phyloP scores from a whole-genome alignment of 2,329 filamentous ascomycete species.

The Pezicula radicicola region DNA sequence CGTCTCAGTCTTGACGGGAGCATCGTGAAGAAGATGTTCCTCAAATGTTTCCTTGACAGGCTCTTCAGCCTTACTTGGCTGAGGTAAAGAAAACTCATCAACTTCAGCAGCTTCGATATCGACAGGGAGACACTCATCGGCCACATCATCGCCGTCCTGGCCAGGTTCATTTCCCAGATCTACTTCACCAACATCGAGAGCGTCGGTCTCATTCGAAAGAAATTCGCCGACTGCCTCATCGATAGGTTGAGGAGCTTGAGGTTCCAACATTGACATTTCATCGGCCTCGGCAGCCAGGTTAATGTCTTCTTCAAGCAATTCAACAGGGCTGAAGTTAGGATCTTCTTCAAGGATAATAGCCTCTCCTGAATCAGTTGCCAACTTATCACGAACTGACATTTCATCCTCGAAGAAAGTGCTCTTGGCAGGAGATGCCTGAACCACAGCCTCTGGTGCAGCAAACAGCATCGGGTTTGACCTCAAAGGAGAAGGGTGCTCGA shows the following conservation, averaged over 20 bases:
- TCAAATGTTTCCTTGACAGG: slow-evolving; percentile 9
- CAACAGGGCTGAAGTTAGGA: slow-evolving; percentile 41
- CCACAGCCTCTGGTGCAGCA: background rate
- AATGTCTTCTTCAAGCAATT: slow-evolving; percentile 52
- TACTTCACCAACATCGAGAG: too few relatives aligned
- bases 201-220: too few relatives aligned
- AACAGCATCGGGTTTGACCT: slow-evolving; percentile 1
- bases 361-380: slow-evolving; percentile 26
- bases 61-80: slow-evolving; percentile 28
- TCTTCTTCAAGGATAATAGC: slow-evolving; percentile 14
- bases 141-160: too few relatives aligned
- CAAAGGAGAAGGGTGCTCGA: slow-evolving; percentile 11
- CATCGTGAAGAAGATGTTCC: background rate
- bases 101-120: slow-evolving; percentile 45
- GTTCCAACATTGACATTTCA: slow-evolving; percentile 31
- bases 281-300: slow-evolving; percentile 56
- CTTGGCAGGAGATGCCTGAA: slow-evolving; percentile 31
- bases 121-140: too few relatives aligned
- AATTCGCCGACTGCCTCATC: too few relatives aligned
- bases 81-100: slow-evolving; percentile 56
- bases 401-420: slow-evolving; percentile 60
- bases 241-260: too few relatives aligned
- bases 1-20: background rate
- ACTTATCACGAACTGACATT: slow-evolving; percentile 45
- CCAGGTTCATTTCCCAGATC: too few relatives aligned